Percentiles rank a stretch among this genome's conserved stretches.
phyloP scores from a whole-genome alignment of 176 grass and related monocot genomes.

The Olyra latifolia region DNA sequence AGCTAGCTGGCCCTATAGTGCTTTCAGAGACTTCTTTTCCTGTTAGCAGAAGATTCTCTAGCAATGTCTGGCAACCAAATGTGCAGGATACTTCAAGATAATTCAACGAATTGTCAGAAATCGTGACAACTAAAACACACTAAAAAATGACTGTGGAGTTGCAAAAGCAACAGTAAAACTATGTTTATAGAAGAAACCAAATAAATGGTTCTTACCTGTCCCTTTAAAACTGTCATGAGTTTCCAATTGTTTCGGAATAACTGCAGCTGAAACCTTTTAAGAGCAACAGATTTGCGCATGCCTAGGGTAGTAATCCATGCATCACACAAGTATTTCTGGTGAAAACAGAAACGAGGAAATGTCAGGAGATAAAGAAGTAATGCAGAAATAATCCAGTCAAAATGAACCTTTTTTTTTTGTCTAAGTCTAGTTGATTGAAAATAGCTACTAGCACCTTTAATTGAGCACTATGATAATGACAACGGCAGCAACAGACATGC shows the following conservation, averaged over 20 bases:
- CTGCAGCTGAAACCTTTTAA: constrained; percentile 79
- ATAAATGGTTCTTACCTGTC: constrained; percentile 58
- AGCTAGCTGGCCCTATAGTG: constrained; percentile 31
- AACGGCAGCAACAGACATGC: background rate
- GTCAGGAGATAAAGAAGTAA: constrained; percentile 12
- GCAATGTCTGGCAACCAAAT: background rate
- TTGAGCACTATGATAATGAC: constrained; percentile 14
- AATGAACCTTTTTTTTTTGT: background rate
- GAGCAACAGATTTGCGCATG: constrained; percentile 76
- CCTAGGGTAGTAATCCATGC: constrained; percentile 77
- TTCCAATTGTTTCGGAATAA: constrained; percentile 65
- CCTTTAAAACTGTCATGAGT: constrained; percentile 76
- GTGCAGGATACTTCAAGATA: background rate
- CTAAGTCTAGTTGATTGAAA: background rate
- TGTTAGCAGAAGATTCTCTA: constrained; percentile 26
- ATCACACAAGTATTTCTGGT: constrained; percentile 85
- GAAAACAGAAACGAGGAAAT: constrained; percentile 7
- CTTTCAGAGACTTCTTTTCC: constrained; percentile 19
- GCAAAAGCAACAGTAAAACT: background rate
- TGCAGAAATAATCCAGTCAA: background rate
- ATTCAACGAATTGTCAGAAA: constrained; percentile 17
- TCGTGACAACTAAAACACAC: constrained; percentile 12
- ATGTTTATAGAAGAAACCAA: constrained; percentile 11
- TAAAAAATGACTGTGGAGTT: constrained; percentile 7
- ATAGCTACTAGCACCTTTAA: background rate